These are phyloP conservation scores for Ogataea nonfermentans DNA, from an alignment of 805 yeast genomes.

Conservation along the genomic window DNA sequence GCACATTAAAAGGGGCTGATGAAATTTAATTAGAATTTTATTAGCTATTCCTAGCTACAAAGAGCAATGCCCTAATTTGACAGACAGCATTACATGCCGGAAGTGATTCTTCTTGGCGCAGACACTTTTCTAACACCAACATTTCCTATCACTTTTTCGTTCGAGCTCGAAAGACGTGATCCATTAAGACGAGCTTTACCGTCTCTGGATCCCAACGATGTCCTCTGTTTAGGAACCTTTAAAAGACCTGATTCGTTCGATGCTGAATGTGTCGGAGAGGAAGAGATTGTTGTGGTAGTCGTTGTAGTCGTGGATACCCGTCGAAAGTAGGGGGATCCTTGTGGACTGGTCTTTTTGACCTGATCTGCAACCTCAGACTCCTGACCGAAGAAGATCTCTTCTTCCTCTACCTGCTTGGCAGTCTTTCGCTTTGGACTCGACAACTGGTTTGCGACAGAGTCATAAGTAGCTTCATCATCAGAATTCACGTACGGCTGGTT, in stretches of 20 bases:
- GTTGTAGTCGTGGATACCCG: constrained; percentile 51
- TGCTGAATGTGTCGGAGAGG: constrained; percentile 29
- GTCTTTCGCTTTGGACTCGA: constrained; percentile 26
- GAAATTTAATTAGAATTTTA: background rate
- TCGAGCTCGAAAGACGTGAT: constrained; percentile 26
- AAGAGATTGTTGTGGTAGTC: constrained; percentile 41
- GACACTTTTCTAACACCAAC: constrained; percentile 38
- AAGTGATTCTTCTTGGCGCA: constrained; percentile 25
- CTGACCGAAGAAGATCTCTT: constrained; percentile 33
- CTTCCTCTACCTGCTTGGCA: constrained; percentile 18
- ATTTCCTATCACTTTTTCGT: constrained; percentile 33
- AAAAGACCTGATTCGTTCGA: constrained; percentile 16
- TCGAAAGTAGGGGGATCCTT: constrained; percentile 39
- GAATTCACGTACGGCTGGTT: constrained; percentile 33
- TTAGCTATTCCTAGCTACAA: constrained; percentile 8
- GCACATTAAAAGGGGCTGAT: background rate
- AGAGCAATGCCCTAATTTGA: constrained; percentile 2
- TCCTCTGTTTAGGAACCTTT: constrained; percentile 32
- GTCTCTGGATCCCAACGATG: constrained; percentile 21
- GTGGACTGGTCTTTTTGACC: constrained; percentile 18
- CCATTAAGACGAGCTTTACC: constrained; percentile 20
- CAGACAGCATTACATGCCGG: constrained; percentile 17
- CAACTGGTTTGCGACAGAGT: constrained; percentile 23
- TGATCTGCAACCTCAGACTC: constrained; percentile 17
- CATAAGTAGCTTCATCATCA: constrained; percentile 36